Percentiles rank a stretch among this genome's conserved stretches.
Conservation (phyloP, 2,329 filamentous ascomycete species). For the Aschersonia sp. region DNA sequence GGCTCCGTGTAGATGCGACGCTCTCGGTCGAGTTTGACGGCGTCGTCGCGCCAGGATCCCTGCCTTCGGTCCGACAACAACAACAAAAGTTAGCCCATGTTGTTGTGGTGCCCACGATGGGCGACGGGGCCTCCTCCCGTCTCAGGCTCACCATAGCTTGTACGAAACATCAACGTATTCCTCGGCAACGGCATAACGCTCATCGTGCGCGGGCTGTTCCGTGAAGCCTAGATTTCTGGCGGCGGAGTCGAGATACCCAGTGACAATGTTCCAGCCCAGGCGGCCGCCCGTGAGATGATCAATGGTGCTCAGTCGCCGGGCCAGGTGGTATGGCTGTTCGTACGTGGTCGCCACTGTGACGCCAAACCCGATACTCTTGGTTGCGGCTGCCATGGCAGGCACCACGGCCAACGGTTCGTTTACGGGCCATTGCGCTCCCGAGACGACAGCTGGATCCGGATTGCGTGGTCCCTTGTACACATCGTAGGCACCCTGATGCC, state of each 20-base stretch:
- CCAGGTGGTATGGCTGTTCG: constrained; percentile 53
- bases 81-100: too few species aligned
- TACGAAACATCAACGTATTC: constrained; percentile 44
- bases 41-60: constrained; percentile 44
- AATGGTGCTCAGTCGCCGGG: constrained; percentile 47
- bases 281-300: constrained; percentile 54
- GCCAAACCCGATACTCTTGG: constrained; percentile 52
- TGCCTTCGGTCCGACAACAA: constrained; percentile 10
- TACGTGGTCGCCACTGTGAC: constrained; percentile 55
- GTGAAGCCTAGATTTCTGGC: constrained; percentile 45
- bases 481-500: constrained; percentile 42
- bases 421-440: constrained; percentile 57
- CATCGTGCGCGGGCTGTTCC: constrained; percentile 32
- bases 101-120: neutral
- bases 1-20: constrained; percentile 30
- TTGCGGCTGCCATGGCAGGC: constrained; percentile 53
- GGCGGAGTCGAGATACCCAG: constrained; percentile 52
- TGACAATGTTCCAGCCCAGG: constrained; percentile 39
- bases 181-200: constrained; percentile 43
- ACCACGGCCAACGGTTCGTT: constrained; percentile 49
- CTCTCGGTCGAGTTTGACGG: constrained; percentile 38
- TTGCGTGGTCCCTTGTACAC: constrained; percentile 45
- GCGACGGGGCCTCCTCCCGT: neutral
- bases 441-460: constrained; percentile 38
- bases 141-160: constrained; percentile 39